Evolutionary conservation across 1,139 yeast species (phyloP).

Genomic region (Pichia sp.): DNA sequence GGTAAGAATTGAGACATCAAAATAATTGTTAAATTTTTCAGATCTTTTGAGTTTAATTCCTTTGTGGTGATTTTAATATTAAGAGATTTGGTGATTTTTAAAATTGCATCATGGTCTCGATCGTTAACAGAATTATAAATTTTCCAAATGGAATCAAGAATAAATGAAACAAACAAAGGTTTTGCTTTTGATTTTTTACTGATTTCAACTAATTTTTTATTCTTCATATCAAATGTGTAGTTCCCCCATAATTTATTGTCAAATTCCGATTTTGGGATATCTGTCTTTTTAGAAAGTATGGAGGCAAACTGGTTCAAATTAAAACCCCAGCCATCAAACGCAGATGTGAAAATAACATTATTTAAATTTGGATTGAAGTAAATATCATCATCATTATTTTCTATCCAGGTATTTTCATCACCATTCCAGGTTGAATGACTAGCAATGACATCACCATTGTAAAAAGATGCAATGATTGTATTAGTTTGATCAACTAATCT

Average conservation of each 20-base stretch:
- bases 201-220: conserved; percentile 67
- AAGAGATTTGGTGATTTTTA: conserved; percentile 66
- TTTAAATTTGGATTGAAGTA: conserved; percentile 87
- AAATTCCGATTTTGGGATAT: conserved; percentile 72
- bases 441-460: conserved; percentile 89
- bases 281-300: conserved; percentile 77
- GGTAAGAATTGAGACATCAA: conserved; percentile 95
- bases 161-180: conserved; percentile 82
- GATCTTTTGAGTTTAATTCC: conserved; percentile 76
- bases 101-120: conserved; percentile 63
- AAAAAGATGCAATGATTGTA: conserved; percentile 89
- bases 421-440: conserved; percentile 68
- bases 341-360: conserved; percentile 91
- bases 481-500: conserved; percentile 87
- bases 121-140: conserved; percentile 68
- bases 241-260: conserved; percentile 97
- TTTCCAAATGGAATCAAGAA: conserved; percentile 89
- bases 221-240: conserved; percentile 80
- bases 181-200: conserved; percentile 41
- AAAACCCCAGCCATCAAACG: conserved; percentile 98
- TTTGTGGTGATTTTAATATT: conserved; percentile 65
- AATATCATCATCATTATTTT: conserved; percentile 72
- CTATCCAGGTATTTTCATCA: conserved; percentile 52
- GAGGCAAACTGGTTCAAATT: conserved; percentile 83
- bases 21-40: conserved; percentile 52